phyloP scores from a whole-genome alignment of 2,329 filamentous ascomycete species.

The Mariannaea elegans region DNA sequence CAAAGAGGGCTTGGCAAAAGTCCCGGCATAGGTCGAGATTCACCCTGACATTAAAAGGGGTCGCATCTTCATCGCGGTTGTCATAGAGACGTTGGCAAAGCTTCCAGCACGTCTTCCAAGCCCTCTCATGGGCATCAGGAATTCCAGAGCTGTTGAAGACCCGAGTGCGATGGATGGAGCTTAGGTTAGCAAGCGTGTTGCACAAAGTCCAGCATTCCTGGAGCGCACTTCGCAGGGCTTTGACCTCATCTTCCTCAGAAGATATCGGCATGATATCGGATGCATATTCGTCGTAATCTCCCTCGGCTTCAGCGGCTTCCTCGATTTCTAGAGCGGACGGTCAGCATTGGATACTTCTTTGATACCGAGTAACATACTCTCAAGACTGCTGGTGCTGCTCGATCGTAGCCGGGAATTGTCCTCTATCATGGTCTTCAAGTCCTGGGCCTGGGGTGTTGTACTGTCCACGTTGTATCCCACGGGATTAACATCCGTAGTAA shows the following conservation, averaged over 20 bases:
- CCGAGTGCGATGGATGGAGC: constrained; percentile 81
- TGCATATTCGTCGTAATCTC: constrained; percentile 62
- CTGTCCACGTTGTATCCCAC: constrained; percentile 72
- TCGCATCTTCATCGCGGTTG: constrained; percentile 75
- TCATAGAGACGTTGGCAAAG: constrained; percentile 90
- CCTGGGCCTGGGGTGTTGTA: constrained; percentile 85
- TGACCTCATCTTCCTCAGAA: constrained; percentile 67
- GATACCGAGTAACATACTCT: constrained; percentile 63
- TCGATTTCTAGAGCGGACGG: constrained; percentile 62
- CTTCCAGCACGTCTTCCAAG: constrained; percentile 95
- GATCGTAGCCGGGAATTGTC: constrained; percentile 67
- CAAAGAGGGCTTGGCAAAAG: constrained; percentile 91
- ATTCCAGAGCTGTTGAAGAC: constrained; percentile 80
- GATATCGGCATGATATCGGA: constrained; percentile 53
- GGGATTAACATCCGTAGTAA: constrained; percentile 78
- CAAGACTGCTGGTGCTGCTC: constrained; percentile 77
- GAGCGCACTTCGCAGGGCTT: constrained; percentile 77
- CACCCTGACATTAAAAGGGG: constrained; percentile 72
- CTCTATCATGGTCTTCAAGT: constrained; percentile 74
- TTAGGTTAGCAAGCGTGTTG: constrained; percentile 87
- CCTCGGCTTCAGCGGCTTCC: constrained; percentile 60
- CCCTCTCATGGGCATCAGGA: constrained; percentile 82
- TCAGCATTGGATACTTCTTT: constrained; percentile 23
- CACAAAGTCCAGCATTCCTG: constrained; percentile 94
- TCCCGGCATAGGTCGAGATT: constrained; percentile 89